Evolutionary conservation across 2,329 filamentous ascomycete genomes (phyloP).

Genomic region (Falciphora oryzae): DNA sequence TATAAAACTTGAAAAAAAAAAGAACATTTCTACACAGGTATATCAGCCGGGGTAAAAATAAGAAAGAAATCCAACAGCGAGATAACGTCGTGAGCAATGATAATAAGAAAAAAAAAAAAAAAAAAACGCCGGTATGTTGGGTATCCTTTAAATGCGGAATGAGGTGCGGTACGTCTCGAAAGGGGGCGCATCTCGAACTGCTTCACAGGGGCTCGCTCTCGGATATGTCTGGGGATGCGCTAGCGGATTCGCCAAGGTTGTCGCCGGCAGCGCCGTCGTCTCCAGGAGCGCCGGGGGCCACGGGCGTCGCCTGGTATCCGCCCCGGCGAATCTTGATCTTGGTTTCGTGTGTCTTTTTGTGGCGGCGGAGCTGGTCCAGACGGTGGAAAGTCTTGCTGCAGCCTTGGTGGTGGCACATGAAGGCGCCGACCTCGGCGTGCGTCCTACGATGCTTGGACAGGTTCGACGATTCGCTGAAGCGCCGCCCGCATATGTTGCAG

Average conservation of each 20-base stretch:
- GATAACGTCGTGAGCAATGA: too few species aligned
- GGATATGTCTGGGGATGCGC: conserved; percentile 10
- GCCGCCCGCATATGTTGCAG: conserved; percentile 53
- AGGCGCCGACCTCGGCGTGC: conserved; percentile 47
- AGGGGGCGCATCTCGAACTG: not conserved
- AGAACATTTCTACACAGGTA: too few species aligned
- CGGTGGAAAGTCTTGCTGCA: conserved; percentile 55
- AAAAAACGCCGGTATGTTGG: not conserved
- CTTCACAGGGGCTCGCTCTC: not conserved
- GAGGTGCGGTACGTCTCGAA: not conserved
- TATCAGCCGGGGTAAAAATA: too few species aligned
- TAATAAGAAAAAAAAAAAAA: not conserved
- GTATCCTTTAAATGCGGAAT: not conserved
- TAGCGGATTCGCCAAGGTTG: not conserved
- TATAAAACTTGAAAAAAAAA: too few species aligned
- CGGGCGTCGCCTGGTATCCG: not conserved
- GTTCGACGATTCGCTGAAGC: conserved; percentile 61
- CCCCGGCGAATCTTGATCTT: not conserved
- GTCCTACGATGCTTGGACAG: conserved; percentile 60
- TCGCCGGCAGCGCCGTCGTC: not conserved
- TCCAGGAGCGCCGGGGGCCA: not conserved
- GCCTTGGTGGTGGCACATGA: conserved; percentile 39
- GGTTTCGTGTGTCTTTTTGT: conserved; percentile 32
- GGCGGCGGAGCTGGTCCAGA: conserved; percentile 54
- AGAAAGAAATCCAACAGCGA: too few species aligned